Evolutionary conservation across 1,139 yeast genomes (phyloP), one percentile per base, ranked within the genome.

Genomic region (Candida glucosophila): DNA sequence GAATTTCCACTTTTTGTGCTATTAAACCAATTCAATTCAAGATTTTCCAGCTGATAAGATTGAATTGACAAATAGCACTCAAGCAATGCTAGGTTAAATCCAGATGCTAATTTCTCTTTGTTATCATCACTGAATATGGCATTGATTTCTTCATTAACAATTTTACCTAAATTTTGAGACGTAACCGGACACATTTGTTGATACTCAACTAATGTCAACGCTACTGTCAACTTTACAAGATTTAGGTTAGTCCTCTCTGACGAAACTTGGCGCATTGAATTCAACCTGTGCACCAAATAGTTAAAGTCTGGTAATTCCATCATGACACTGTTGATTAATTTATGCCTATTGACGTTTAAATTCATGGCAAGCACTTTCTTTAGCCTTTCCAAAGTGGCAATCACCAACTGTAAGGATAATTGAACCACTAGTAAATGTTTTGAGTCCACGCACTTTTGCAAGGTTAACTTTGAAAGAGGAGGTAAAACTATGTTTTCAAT

Each of bases 11-110:
- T 55, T 4, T 62, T 50, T 14, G 63, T 49, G 34, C 67, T 73
- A 68, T 81, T 77, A 88, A 90, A 81, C 64, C 79, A 78, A 30
- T 58, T 58, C 24, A 59, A 43, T 19, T 57, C 63, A 28, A 53
- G 58, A 20, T 50, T 58, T 31, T 41, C 40, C 27, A 43, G 61
- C 29, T 49, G 40, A 36, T 54, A 54, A 15, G 67, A 45, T 28
- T 71, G 64, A 18, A 61, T 57, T 4, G 58, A 41, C 19, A 67
- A 45, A 39, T 52, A 55, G 30, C 50, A 58, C 34, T 76, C 78
- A 24, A 78, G 49, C 14, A 75, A 49, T 0, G 70, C 58, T 36
- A 77, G 51, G 31, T 77, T 80, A 22, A 67, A 54, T 6, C 5
- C 9, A 19, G 10, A 6, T 13, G 10, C n/a, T 25, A 66, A 58